phyloP scores from a whole-genome alignment of 306 rosid species.

The Vigna unguiculata region DNA sequence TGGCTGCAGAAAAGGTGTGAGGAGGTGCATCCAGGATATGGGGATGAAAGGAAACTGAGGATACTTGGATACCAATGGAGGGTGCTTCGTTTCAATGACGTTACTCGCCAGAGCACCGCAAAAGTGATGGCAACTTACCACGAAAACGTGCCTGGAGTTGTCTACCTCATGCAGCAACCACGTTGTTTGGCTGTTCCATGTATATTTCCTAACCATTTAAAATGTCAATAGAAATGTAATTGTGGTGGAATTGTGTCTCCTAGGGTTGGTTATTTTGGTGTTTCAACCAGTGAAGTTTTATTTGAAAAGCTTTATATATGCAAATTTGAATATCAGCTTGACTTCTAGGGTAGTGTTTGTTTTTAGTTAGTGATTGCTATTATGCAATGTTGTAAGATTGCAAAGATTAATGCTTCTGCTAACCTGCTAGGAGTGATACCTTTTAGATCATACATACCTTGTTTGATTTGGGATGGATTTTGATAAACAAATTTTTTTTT shows the following conservation, averaged over 20 bases:
- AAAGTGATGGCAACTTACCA: constrained; percentile 72
- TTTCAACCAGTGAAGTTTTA: neutral
- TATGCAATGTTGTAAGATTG: neutral
- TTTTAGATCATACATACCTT: neutral
- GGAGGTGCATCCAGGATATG: constrained; percentile 56
- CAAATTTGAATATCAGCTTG: constrained; percentile 13
- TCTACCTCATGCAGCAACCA: constrained; percentile 85
- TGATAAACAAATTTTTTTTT: constrained; percentile 3
- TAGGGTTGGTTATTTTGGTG: constrained; percentile 2
- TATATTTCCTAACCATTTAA: constrained; percentile 47
- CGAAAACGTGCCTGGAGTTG: constrained; percentile 58
- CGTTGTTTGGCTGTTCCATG: constrained; percentile 95
- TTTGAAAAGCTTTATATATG: neutral
- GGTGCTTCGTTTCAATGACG: constrained; percentile 80
- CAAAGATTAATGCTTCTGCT: neutral
- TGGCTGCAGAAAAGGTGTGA: constrained; percentile 73
- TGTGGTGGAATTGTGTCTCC: neutral
- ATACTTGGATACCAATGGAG: constrained; percentile 94
- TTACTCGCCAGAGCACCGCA: constrained; percentile 84
- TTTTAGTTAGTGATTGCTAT: constrained; percentile 9
- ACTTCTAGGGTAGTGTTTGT: neutral
- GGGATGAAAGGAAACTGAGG: constrained; percentile 54
- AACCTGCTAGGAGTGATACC: constrained; percentile 5
- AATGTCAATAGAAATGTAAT: neutral
- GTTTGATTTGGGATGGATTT: neutral